These are phyloP conservation scores for Asterella californica DNA, from an alignment of 225 moss, liverwort and hornwort genomes.

Conservation along the genomic window DNA sequence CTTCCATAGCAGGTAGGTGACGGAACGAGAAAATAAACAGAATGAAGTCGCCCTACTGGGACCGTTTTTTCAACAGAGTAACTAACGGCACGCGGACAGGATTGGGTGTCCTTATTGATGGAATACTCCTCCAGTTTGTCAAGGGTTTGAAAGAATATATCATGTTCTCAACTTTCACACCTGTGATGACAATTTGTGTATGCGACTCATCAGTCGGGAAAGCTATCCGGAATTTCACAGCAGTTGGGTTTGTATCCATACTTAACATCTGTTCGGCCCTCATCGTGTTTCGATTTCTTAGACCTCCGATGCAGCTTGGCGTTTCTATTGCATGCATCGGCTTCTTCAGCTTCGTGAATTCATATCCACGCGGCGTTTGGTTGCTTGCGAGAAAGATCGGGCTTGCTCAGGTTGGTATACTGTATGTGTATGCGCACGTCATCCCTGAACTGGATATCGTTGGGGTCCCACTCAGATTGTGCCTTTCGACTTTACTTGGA, in stretches of 20 bases:
- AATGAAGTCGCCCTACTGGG: constrained; percentile 23
- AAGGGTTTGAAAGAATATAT: not conserved
- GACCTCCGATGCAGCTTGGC: constrained; percentile 14
- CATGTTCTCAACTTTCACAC: constrained; percentile 12
- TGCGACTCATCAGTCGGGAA: constrained; percentile 22
- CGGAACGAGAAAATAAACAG: not conserved
- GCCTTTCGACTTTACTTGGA: constrained; percentile 20
- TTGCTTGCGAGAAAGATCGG: constrained; percentile 25
- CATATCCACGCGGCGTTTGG: constrained; percentile 15
- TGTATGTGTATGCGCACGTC: constrained; percentile 20
- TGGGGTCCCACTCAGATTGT: constrained; percentile 7
- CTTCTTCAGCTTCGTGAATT: constrained; percentile 21
- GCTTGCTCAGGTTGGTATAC: constrained; percentile 22
- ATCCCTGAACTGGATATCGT: constrained; percentile 15
- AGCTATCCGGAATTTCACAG: constrained; percentile 12
- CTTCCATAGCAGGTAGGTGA: not conserved
- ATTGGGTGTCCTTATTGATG: constrained; percentile 11
- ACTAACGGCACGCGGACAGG: constrained; percentile 19
- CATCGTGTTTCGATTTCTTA: constrained; percentile 18
- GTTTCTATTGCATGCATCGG: constrained; percentile 19
- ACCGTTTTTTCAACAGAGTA: constrained; percentile 22
- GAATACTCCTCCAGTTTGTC: constrained; percentile 16
- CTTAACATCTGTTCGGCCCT: constrained; percentile 4
- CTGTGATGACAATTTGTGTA: constrained; percentile 18
- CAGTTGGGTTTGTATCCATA: constrained; percentile 2